Percentiles rank a stretch among this genome's conserved stretches.
phyloP scores from a whole-genome alignment of 2,329 filamentous ascomycete genomes.

The Ascochyta clinopodiicola region DNA sequence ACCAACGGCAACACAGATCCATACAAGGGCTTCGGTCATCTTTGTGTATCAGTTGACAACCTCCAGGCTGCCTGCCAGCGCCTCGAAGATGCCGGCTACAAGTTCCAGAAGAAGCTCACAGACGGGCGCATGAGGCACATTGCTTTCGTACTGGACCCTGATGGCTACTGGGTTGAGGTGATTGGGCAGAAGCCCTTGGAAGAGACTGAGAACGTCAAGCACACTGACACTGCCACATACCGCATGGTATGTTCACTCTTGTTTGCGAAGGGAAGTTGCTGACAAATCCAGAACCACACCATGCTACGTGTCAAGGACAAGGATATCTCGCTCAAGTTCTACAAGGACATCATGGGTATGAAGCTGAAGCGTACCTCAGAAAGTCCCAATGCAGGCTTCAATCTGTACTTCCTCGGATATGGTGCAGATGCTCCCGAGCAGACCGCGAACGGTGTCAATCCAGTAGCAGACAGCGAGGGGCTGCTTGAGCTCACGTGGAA shows the following conservation, averaged over 20 bases:
- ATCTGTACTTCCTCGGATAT: slow-evolving; percentile 92
- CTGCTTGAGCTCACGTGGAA: slow-evolving; percentile 90
- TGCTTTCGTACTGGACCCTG: slow-evolving; percentile 88
- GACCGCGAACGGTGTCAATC: slow-evolving; percentile 62
- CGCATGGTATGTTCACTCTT: slow-evolving; percentile 58
- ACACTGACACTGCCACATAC: slow-evolving; percentile 78
- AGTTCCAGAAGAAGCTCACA: slow-evolving; percentile 91
- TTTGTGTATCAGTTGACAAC: slow-evolving; percentile 72
- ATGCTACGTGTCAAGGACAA: slow-evolving; percentile 89
- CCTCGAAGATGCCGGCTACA: slow-evolving; percentile 87
- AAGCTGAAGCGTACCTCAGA: slow-evolving; percentile 75
- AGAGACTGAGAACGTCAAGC: slow-evolving; percentile 72
- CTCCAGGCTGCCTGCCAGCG: slow-evolving; percentile 89
- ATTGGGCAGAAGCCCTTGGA: slow-evolving; percentile 75
- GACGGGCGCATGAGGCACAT: slow-evolving; percentile 78
- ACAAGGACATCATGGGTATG: slow-evolving; percentile 87
- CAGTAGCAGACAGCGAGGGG: slow-evolving; percentile 75
- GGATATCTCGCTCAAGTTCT: slow-evolving; percentile 56
- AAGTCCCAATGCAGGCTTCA: slow-evolving; percentile 75
- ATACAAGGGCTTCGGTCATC: slow-evolving; percentile 82
- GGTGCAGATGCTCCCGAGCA: slow-evolving; percentile 55
- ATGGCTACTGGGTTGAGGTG: slow-evolving; percentile 76
- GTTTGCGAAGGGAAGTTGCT: slow-evolving; percentile 3
- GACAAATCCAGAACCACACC: slow-evolving; percentile 72
- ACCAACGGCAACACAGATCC: slow-evolving; percentile 93